These are phyloP conservation scores for Cordyceps militaris DNA, from an alignment of 2,329 filamentous ascomycete genomes.

Conservation along the genomic window DNA sequence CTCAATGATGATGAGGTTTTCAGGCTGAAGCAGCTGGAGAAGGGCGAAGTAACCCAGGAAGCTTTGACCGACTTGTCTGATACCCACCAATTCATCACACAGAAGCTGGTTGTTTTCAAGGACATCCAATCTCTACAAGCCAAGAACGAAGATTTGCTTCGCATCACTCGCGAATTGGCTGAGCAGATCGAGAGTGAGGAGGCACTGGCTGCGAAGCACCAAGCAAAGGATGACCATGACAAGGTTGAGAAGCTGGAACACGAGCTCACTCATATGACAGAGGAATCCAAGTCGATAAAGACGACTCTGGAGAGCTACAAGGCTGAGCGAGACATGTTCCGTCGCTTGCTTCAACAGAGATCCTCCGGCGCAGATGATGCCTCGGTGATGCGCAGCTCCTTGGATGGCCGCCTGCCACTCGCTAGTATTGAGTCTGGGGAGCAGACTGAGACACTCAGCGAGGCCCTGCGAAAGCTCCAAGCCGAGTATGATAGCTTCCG, in stretches of 20 bases:
- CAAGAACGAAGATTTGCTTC: slow-evolving; percentile 79
- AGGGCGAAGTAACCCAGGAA: slow-evolving; percentile 66
- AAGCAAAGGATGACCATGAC: slow-evolving; percentile 57
- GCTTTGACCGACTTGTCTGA: slow-evolving; percentile 69
- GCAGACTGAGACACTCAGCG: slow-evolving; percentile 57
- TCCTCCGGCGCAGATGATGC: slow-evolving; percentile 53
- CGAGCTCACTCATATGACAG: slow-evolving; percentile 67
- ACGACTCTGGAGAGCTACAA: slow-evolving; percentile 88
- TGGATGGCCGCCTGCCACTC: slow-evolving; percentile 53
- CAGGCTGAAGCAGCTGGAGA: slow-evolving; percentile 70
- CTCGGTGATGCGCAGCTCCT: slow-evolving; percentile 64
- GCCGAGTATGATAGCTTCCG: slow-evolving; percentile 84
- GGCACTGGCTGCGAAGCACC: slow-evolving; percentile 58
- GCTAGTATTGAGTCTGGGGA: slow-evolving; percentile 51
- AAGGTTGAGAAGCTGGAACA: slow-evolving; percentile 68
- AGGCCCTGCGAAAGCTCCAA: slow-evolving; percentile 80
- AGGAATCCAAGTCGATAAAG: slow-evolving; percentile 76
- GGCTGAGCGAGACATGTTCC: slow-evolving; percentile 95
- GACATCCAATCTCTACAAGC: slow-evolving; percentile 76
- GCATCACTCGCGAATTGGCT: slow-evolving; percentile 75
- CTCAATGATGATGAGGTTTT: slow-evolving; percentile 65
- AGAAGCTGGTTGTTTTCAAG: slow-evolving; percentile 84
- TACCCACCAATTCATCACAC: slow-evolving; percentile 81
- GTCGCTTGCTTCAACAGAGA: slow-evolving; percentile 79
- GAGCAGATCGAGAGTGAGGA: slow-evolving; percentile 90